A percentile compares a stretch with the other conserved stretches of the same genome.
Conservation (phyloP, 768 basidiomycete species). For the Coprinopsis marcescibilis region DNA sequence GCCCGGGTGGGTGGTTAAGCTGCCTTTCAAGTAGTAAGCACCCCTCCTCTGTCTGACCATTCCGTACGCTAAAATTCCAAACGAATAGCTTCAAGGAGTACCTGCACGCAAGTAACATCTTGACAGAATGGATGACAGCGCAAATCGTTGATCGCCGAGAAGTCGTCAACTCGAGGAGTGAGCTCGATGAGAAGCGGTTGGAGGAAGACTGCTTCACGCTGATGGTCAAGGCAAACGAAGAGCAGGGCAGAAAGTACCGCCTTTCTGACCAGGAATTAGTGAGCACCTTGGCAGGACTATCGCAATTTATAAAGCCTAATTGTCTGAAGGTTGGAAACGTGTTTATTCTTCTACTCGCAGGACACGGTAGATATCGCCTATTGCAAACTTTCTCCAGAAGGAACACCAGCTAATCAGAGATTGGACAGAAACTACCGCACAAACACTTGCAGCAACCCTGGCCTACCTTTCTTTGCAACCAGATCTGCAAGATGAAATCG, state of each 20-base stretch:
- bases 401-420: neutral
- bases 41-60: slow-evolving; percentile 29
- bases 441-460: slow-evolving; percentile 41
- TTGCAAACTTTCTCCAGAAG: neutral
- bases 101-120: neutral
- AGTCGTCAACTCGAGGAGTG: slow-evolving; percentile 15
- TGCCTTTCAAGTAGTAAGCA: slow-evolving; percentile 33
- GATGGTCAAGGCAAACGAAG: slow-evolving; percentile 41
- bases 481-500: slow-evolving; percentile 43
- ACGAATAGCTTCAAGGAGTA: slow-evolving; percentile 9
- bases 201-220: slow-evolving; percentile 33
- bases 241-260: slow-evolving; percentile 32
- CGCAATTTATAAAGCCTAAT: neutral
- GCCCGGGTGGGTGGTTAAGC: slow-evolving; percentile 32
- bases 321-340: slow-evolving; percentile 44
- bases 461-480: slow-evolving; percentile 40
- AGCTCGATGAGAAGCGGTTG: neutral
- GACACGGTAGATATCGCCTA: slow-evolving; percentile 38
- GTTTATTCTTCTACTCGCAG: slow-evolving; percentile 49
- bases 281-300: slow-evolving; percentile 2
- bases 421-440: slow-evolving; percentile 45
- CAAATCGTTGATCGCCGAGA: slow-evolving; percentile 30
- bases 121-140: slow-evolving; percentile 5
- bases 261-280: slow-evolving; percentile 38
- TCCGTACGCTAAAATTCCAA: slow-evolving; percentile 28